Evolutionary conservation across 352 stramenopile species (phyloP), one percentile per base, ranked within the genome.

Genomic region (Phytopythium delawarense): DNA sequence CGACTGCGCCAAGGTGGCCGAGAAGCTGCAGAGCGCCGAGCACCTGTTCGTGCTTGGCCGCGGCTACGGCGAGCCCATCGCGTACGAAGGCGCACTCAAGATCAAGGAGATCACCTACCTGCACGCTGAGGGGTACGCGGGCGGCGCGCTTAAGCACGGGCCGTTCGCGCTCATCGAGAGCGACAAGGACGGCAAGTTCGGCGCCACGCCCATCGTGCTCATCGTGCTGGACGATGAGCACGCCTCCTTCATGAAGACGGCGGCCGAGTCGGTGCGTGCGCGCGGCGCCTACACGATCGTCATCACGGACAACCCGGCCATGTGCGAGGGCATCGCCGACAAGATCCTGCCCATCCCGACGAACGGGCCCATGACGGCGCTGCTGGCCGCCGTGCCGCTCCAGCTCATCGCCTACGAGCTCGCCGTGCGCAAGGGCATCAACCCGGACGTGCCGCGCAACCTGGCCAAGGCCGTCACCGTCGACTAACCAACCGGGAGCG

Each of bases 31-130:
- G 52, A 65, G 85, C 25, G 97, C 96, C 61, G 89, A 98, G 64
- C 94, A 98, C 70, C 78, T 97, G 20, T 99, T 99, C 72, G 88
- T 99, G 48, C 72, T 99, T 12, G 96, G 96, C 30, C 96, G 97
- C 64, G 94, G 91, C 53, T 98, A 96, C 63, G 92, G 81, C 52
- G 92, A 98, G 69, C 94, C 96, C 7, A 97, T 98, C 55, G 97
- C 97, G 20, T 92, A 96, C 65, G 96, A 99, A 84, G 97, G 97
- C 40, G 97, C 97, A 21, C 75, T 99, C 21, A 99, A 99, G 79
- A 98, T 99, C 60, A 99, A 99, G 78, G 97, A 99, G 82, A 98
- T 99, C 76, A 98, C 93, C 59, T 99, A 99, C 68, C 72, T 99
- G 44, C 97, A 99, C 68, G 97, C 97, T 32, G 97, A 99, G 66